A percentile compares a stretch with the other conserved stretches of the same genome.
Conservation (phyloP, 1,284 basidiomycete species). For the Prillingera fragicola region DNA sequence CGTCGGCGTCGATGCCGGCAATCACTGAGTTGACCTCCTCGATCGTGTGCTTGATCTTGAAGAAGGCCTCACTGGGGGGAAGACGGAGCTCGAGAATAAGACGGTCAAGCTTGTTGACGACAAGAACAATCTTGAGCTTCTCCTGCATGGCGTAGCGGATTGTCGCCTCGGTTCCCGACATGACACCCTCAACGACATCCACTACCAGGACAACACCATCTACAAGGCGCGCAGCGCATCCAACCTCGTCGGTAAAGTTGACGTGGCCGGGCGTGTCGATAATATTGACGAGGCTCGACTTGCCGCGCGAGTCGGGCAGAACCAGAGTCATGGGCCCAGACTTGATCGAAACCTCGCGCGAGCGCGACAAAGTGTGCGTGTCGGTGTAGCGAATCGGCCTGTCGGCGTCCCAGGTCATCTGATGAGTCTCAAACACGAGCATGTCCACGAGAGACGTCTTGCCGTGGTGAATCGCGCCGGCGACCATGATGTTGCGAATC, state of each 20-base stretch:
- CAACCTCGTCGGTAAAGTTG: slow-evolving; percentile 96
- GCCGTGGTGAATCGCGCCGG: slow-evolving; percentile 94
- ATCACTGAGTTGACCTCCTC: slow-evolving; percentile 97
- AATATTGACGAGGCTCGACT: slow-evolving; percentile 87
- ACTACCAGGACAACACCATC: slow-evolving; percentile 94
- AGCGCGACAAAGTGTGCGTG: slow-evolving; percentile 80
- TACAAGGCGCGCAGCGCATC: slow-evolving; percentile 75
- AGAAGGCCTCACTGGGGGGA: slow-evolving; percentile 93
- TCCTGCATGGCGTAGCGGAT: slow-evolving; percentile 84
- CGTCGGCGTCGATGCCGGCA: slow-evolving; percentile 82
- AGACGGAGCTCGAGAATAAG: slow-evolving; percentile 93
- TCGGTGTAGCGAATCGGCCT: slow-evolving; percentile 91
- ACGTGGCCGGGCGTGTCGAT: slow-evolving; percentile 98
- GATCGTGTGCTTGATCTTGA: slow-evolving; percentile 98
- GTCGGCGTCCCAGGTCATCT: slow-evolving; percentile 86
- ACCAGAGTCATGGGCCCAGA: slow-evolving; percentile 94
- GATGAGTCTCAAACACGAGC: slow-evolving; percentile 95
- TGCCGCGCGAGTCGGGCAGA: slow-evolving; percentile 77
- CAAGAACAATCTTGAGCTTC: slow-evolving; percentile 81
- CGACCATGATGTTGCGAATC: slow-evolving; percentile 89
- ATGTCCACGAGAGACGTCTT: slow-evolving; percentile 97
- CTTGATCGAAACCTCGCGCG: slow-evolving; percentile 90
- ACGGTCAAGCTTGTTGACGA: slow-evolving; percentile 97
- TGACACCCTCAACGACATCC: slow-evolving; percentile 91
- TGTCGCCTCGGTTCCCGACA: slow-evolving; percentile 81